Evolutionary conservation across 495 filamentous ascomycete genomes (phyloP), one percentile per base, ranked within the genome.

Genomic region (Cercophora samala): DNA sequence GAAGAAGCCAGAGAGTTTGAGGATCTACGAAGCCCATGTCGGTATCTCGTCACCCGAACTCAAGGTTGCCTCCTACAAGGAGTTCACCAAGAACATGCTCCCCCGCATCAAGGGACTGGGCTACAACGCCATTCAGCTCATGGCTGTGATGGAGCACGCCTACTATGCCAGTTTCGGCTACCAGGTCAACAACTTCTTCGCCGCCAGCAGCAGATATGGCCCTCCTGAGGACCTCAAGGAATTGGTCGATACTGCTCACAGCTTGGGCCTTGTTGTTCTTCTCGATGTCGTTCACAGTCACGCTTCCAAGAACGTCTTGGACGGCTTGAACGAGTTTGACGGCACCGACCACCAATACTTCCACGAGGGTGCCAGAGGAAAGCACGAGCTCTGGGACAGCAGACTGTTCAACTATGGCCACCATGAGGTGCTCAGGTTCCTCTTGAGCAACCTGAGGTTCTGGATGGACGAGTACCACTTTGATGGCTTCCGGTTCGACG

Each of bases 91-190:
- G 71, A 91, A 90, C 77, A 90, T 95, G 85, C 85, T 99, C 8
- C 93, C 93, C 9, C 88, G 94, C 67, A 97, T 99, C 80, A 88
- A 93, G 73, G 82, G 86, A 71, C 83, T 97, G 64, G 95, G 94
- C 64, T 99, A 99, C 81, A 97, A 99, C 80, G 90, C 93, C 53
- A 97, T 99, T 71, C 95, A 99, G 77, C 83, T 99, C 69, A 99
- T 99, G 95, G 95, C 95, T 53, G 85, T 99, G 71, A 98, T 98
- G 92, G 95, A 99, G 76, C 95, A 99, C 80, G 94, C 95, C 26
- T 99, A 99, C 82, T 99, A 99, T 78, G 95, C 95, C 69, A 97
- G 94, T 71, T 99, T 99, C 73, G 95, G 95, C 42, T 99, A 99
- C 78, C 95, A 99, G 75, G 87, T 99, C 71, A 98, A 97, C 78